Percentiles rank a stretch among this genome's conserved stretches.
These are phyloP conservation scores for Claviceps pazoutovae DNA, from an alignment of 2,329 filamentous ascomycete species.

Conservation along the genomic window DNA sequence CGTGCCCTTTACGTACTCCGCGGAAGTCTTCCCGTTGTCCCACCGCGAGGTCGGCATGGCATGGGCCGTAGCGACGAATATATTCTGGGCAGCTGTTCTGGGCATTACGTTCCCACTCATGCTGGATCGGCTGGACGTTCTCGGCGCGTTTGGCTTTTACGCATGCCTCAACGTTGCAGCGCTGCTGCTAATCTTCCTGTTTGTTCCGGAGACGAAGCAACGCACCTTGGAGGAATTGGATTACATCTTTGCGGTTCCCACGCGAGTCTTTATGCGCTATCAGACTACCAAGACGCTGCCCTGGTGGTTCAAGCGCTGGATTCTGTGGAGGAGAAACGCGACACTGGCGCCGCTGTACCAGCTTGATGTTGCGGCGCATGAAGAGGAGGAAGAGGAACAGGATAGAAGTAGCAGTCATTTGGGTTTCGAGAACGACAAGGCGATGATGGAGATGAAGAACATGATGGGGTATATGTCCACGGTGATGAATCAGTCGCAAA, in stretches of 20 bases:
- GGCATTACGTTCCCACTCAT: conserved; percentile 51
- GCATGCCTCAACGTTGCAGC: conserved; percentile 41
- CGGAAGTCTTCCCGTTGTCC: conserved; percentile 56
- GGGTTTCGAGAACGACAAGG: conserved; percentile 24
- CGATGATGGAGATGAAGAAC: conserved; percentile 25
- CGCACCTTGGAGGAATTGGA: conserved; percentile 42
- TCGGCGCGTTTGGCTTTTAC: conserved; percentile 41
- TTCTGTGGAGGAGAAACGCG: conserved; percentile 34
- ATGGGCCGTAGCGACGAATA: conserved; percentile 52
- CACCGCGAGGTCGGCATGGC: conserved; percentile 61
- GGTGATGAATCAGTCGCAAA: conserved; percentile 6
- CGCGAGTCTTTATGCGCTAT: conserved; percentile 40
- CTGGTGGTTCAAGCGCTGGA: conserved; percentile 45
- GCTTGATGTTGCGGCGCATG: conserved; percentile 22
- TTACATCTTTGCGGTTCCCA: conserved; percentile 46
- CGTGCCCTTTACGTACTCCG: conserved; percentile 54
- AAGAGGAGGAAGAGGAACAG: conserved; percentile 12
- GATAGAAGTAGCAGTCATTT: conserved; percentile 16
- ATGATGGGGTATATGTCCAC: conserved; percentile 16
- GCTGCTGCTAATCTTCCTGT: conserved; percentile 41
- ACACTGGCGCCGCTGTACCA: conserved; percentile 29
- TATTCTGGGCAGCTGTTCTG: conserved; percentile 45
- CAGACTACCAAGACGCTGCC: conserved; percentile 42
- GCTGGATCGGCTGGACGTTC: conserved; percentile 27
- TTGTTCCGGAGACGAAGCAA: conserved; percentile 46